phyloP scores from a whole-genome alignment of 225 moss, liverwort and hornwort genomes.

The Lunularia cruciata region DNA sequence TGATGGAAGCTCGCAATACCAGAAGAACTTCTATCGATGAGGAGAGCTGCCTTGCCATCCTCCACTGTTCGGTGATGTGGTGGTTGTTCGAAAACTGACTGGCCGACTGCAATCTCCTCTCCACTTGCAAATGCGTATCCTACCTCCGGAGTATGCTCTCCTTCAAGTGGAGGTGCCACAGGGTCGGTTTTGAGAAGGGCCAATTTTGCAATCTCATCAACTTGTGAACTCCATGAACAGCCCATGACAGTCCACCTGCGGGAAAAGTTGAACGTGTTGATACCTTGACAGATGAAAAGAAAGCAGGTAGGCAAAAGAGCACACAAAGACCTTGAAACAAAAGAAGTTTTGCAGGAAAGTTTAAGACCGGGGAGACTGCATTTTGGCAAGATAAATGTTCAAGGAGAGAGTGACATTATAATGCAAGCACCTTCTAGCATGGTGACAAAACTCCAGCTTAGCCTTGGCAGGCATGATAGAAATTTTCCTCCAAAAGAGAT shows the following conservation, averaged over 20 bases:
- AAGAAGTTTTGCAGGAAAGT: no score
- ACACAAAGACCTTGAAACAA: no score
- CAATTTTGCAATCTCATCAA: constrained; percentile 55
- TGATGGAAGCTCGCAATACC: constrained; percentile 19
- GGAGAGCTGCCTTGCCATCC: constrained; percentile 39
- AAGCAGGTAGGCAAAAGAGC: no score
- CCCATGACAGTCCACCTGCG: constrained; percentile 76
- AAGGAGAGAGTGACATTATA: no score
- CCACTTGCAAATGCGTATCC: constrained; percentile 54
- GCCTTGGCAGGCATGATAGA: constrained; percentile 76
- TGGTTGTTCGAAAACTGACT: constrained; percentile 46
- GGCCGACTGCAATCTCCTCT: constrained; percentile 49
- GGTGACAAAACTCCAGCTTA: constrained; percentile 83
- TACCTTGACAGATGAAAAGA: no score
- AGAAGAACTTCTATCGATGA: constrained; percentile 45
- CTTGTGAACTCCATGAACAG: constrained; percentile 64
- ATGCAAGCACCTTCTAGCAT: constrained; percentile 70
- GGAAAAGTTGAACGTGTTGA: not conserved
- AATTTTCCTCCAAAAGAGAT: constrained; percentile 73
- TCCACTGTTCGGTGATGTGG: constrained; percentile 36
- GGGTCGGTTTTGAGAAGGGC: constrained; percentile 39
- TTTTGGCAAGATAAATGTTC: not conserved
- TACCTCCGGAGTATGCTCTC: constrained; percentile 31
- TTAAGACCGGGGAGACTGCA: no score
- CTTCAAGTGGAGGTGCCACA: constrained; percentile 30